Evolutionary conservation across 208 protist species (phyloP), one percentile per base, ranked within the genome.

Genomic region (Novymonas esmeraldas): DNA sequence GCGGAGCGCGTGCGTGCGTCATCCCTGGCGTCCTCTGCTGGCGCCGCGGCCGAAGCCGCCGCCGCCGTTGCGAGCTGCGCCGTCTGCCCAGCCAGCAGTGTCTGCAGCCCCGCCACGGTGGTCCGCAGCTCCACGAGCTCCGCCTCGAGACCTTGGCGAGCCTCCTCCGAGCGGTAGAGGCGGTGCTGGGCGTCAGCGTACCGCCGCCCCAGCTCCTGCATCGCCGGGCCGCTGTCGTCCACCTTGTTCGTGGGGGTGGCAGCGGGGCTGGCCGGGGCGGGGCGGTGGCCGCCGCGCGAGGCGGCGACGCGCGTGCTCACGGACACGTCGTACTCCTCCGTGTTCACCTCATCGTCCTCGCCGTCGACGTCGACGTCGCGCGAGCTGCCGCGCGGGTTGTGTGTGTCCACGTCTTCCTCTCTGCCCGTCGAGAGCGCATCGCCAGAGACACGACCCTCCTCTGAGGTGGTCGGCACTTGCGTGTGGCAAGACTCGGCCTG

Each of bases 121-220:
- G 24, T 36, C 22, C 62, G 61, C 54, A 78, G 66, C 49, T 70
- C 66, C 41, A 46, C 56, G 49, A 90, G 50, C 56, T 87, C 84
- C 0, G 36, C 41, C 65, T 86, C 73, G 22, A 86, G 70, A 26
- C 29, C 48, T 31, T 58, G 50, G 2, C 76, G 56, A 2, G 69
- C 64, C 41, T 80, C 84, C 55, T 84, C 74, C 0, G 80, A 76
- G 26, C 46, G 57, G 38, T 66, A 56, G 0, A 83, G 78, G 0
- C 72, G 69, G 31, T 82, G 76, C 48, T 82, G 74, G 3, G 75
- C 77, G 20, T 81, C 78, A 34, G 78, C 82, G 65, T 79, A 84
- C 54, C 73, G 65, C 28, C 77, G 65, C 2, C 75, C 74, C 20
- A 85, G 42, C 36, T 74, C 64, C 55, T 84, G 62, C 78, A 88